Conservation (phyloP, 2,329 filamentous ascomycete genomes). For the Fusarium compactum region DNA sequence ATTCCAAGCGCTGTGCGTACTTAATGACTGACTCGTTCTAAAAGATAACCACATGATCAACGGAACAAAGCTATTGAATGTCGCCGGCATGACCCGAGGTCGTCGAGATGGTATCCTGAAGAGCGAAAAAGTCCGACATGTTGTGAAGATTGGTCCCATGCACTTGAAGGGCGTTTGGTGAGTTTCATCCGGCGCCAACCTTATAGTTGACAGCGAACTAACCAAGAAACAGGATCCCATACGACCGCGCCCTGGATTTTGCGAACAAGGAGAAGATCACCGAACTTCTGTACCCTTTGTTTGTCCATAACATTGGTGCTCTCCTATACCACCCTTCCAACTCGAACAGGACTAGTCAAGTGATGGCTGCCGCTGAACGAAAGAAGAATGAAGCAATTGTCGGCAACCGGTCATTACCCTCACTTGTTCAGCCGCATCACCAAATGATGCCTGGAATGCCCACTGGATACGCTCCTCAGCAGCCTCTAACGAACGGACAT, state of each 20-base stretch:
- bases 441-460: conserved; percentile 30
- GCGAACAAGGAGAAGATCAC: conserved; percentile 99
- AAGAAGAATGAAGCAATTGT: conserved; percentile 78
- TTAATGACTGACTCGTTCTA: background rate
- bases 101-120: conserved; percentile 96
- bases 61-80: conserved; percentile 95
- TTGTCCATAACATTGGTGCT: conserved; percentile 96
- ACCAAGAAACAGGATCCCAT: conserved; percentile 82
- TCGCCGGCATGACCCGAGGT: conserved; percentile 97
- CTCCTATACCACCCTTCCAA: conserved; percentile 95
- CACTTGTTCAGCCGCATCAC: conserved; percentile 70
- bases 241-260: conserved; percentile 96
- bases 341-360: conserved; percentile 82
- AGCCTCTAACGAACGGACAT: conserved; percentile 20
- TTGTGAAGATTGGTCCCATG: conserved; percentile 99
- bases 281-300: conserved; percentile 91
- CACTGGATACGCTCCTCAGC: conserved; percentile 21
- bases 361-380: conserved; percentile 86
- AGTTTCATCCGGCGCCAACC: conserved; percentile 53
- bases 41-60: conserved; percentile 99
- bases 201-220: conserved; percentile 35
- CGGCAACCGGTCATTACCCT: conserved; percentile 68
- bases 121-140: conserved; percentile 95
- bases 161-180: conserved; percentile 98
- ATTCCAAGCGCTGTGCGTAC: background rate